A percentile compares a stretch with the other conserved stretches of the same genome.
These are phyloP conservation scores for Botrytis fabae DNA, from an alignment of 2,329 filamentous ascomycete species.

Conservation along the genomic window DNA sequence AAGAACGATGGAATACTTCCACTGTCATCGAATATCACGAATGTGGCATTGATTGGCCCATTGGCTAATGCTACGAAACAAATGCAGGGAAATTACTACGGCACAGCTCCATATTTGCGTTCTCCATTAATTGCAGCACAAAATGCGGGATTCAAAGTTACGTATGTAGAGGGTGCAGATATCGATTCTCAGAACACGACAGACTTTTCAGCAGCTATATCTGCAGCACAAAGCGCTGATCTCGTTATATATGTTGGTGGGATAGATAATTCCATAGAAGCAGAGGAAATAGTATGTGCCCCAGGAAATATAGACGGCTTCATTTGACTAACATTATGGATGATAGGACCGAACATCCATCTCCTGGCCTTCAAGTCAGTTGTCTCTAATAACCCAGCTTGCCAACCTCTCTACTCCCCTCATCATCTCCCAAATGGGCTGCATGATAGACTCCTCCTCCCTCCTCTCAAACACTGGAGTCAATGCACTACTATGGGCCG, in stretches of 20 bases:
- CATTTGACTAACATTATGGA: neutral
- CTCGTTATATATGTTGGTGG: constrained; percentile 57
- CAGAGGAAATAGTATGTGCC: constrained; percentile 43
- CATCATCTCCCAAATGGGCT: constrained; percentile 54
- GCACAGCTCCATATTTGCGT: constrained; percentile 30
- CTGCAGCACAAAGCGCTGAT: constrained; percentile 48
- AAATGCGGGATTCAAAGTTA: constrained; percentile 31
- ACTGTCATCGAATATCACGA: constrained; percentile 21
- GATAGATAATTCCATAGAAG: constrained; percentile 53
- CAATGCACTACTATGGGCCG: constrained; percentile 55
- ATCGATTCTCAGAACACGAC: constrained; percentile 40
- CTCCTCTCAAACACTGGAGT: constrained; percentile 51
- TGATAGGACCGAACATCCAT: constrained; percentile 50
- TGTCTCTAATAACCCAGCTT: constrained; percentile 52
- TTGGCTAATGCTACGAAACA: constrained; percentile 32
- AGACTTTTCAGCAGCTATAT: constrained; percentile 39
- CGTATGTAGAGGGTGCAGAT: constrained; percentile 44
- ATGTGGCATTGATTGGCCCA: constrained; percentile 33
- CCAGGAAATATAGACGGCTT: neutral
- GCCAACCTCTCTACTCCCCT: constrained; percentile 50
- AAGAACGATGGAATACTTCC: constrained; percentile 36
- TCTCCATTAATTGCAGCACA: constrained; percentile 49
- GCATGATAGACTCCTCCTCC: constrained; percentile 53
- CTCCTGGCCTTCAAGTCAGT: constrained; percentile 53
- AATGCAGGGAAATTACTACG: constrained; percentile 36